These are phyloP conservation scores for Xerocomus nothofagi DNA, from an alignment of 1,284 basidiomycete species.

Conservation along the genomic window DNA sequence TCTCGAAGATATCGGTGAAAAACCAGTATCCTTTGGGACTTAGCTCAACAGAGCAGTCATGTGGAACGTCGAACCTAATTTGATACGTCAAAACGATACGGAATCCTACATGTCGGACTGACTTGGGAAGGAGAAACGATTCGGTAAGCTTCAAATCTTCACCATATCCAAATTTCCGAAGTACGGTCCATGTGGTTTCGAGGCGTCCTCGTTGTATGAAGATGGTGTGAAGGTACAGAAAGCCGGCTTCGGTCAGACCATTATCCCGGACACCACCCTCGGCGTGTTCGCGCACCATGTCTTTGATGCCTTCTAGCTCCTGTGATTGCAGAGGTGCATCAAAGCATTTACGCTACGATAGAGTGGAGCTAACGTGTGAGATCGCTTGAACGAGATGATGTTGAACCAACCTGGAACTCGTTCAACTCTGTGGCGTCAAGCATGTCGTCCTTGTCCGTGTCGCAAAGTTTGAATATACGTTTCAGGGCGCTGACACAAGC, in stretches of 20 bases:
- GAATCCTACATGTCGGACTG: conserved; percentile 21
- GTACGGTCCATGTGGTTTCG: conserved; percentile 97
- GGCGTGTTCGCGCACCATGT: conserved; percentile 78
- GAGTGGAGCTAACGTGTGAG: conserved; percentile 1
- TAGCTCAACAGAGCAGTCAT: conserved; percentile 94
- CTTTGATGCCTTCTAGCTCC: conserved; percentile 90
- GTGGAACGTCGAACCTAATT: conserved; percentile 84
- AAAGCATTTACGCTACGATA: conserved; percentile 84
- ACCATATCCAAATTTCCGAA: conserved; percentile 94
- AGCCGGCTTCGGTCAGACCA: conserved; percentile 92
- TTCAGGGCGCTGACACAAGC: conserved; percentile 87
- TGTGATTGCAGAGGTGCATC: conserved; percentile 89
- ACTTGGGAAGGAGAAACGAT: conserved; percentile 85
- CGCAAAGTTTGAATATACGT: conserved; percentile 96
- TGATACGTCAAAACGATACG: conserved; percentile 11
- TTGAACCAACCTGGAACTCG: conserved; percentile 81
- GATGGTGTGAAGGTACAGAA: conserved; percentile 93
- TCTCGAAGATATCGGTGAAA: conserved; percentile 96
- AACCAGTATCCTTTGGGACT: conserved; percentile 94
- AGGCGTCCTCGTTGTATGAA: conserved; percentile 96
- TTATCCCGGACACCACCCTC: conserved; percentile 66
- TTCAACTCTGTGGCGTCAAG: conserved; percentile 91
- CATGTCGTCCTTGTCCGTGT: conserved; percentile 91
- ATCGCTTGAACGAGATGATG: not conserved
- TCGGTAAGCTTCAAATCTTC: conserved; percentile 92